phyloP scores from a whole-genome alignment of 2,329 filamentous ascomycete species.

The Helicocarpus griseus region DNA sequence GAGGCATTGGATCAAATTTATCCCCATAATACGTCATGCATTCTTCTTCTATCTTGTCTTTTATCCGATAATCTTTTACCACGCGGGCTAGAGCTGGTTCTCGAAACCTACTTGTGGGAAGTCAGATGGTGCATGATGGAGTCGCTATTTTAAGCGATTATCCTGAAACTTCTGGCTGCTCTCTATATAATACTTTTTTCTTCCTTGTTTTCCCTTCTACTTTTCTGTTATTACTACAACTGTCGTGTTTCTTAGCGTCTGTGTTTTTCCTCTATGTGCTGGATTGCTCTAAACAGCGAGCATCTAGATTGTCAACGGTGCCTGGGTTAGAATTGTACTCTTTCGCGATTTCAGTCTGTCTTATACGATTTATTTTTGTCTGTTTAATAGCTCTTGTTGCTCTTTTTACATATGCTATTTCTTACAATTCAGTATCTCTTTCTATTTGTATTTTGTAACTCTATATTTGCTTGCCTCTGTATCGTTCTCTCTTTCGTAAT shows the following conservation, averaged over 20 bases:
- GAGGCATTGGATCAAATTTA: not conserved
- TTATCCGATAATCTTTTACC: not conserved
- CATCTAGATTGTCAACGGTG: not conserved
- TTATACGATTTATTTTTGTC: conserved; percentile 5
- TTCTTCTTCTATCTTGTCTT: not conserved
- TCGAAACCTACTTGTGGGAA: not conserved
- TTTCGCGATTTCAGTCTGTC: not conserved
- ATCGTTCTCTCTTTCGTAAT: too few relatives aligned
- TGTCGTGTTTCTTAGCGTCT: not conserved
- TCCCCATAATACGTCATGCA: not conserved
- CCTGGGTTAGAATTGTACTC: conserved; percentile 3
- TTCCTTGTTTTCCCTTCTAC: not conserved
- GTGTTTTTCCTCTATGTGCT: not conserved
- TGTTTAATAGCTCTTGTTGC: too few relatives aligned
- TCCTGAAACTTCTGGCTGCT: not conserved
- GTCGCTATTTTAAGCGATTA: not conserved
- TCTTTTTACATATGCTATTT: too few relatives aligned
- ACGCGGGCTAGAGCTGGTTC: not conserved
- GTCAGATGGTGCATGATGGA: not conserved
- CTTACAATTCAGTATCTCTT: too few relatives aligned
- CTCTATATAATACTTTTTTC: not conserved
- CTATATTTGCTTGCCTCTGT: too few relatives aligned
- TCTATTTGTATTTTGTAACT: too few relatives aligned
- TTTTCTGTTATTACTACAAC: not conserved
- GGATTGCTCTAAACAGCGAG: not conserved